Conservation (phyloP, 225 moss, liverwort and hornwort genomes). For the Physcomitrellopsis africana region DNA sequence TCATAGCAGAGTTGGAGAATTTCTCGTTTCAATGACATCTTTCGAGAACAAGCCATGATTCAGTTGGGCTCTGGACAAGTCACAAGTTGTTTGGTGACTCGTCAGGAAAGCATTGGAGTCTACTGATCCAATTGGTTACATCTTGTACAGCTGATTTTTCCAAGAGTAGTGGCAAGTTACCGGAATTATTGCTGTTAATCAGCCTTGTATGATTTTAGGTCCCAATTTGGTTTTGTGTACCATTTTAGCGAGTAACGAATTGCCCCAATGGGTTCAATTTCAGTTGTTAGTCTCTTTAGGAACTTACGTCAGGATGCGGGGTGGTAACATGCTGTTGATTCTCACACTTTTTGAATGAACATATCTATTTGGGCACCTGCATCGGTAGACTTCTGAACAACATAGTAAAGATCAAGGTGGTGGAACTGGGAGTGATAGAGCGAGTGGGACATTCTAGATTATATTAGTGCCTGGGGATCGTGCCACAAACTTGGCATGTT, state of each 20-base stretch:
- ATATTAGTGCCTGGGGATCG: no score
- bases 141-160: slow-evolving; percentile 65
- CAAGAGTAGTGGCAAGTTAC: slow-evolving; percentile 43
- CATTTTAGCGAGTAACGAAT: slow-evolving; percentile 60
- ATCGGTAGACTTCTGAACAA: slow-evolving; percentile 16
- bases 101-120: slow-evolving; percentile 42
- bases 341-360: slow-evolving; percentile 39
- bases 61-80: slow-evolving; percentile 37
- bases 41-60: slow-evolving; percentile 33
- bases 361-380: slow-evolving; percentile 39
- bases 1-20: slow-evolving; percentile 33
- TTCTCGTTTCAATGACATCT: slow-evolving; percentile 45
- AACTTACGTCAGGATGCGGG: slow-evolving; percentile 30
- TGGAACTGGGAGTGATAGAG: neutral
- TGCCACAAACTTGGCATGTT: no score
- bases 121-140: slow-evolving; percentile 33
- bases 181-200: slow-evolving; percentile 52
- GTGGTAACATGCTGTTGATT: slow-evolving; percentile 33
- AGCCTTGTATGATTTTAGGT: slow-evolving; percentile 55
- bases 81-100: slow-evolving; percentile 40
- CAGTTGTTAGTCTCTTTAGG: slow-evolving; percentile 36
- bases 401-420: neutral
- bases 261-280: slow-evolving; percentile 56
- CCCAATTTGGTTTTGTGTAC: slow-evolving; percentile 58
- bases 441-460: no score